phyloP scores from a whole-genome alignment of 306 rosid genomes.

The Cucurbita pepo region DNA sequence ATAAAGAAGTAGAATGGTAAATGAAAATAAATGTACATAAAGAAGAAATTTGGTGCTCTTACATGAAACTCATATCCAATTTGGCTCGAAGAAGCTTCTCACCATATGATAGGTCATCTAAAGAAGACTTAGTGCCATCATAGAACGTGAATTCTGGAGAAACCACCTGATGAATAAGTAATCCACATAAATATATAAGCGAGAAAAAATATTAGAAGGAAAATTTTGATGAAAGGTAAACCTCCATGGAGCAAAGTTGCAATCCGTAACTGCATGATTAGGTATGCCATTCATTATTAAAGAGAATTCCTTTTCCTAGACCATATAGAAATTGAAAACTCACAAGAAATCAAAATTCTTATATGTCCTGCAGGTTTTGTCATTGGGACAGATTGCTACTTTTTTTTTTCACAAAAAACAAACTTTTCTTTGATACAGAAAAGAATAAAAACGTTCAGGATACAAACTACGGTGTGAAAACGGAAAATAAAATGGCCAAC shows the following conservation, averaged over 20 bases:
- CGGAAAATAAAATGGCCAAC: neutral
- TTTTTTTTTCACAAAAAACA: neutral
- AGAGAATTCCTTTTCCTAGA: neutral
- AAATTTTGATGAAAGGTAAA: neutral
- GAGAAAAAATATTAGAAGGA: neutral
- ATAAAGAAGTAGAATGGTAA: neutral
- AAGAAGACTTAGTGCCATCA: constrained; percentile 82
- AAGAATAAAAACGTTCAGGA: too few species aligned
- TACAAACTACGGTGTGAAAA: too few species aligned
- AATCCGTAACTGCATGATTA: neutral
- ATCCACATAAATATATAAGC: constrained; percentile 2
- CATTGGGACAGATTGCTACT: neutral
- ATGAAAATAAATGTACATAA: neutral
- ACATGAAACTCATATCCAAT: constrained; percentile 94
- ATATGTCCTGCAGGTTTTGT: neutral
- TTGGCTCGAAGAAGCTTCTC: constrained; percentile 98
- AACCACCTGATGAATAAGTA: constrained; percentile 45
- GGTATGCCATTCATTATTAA: neutral
- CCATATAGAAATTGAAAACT: neutral
- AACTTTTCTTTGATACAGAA: too few species aligned
- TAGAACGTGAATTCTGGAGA: constrained; percentile 91
- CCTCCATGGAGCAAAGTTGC: neutral
- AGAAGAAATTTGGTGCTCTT: constrained; percentile 14
- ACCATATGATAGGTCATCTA: constrained; percentile 64
- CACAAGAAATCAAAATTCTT: neutral